A percentile compares a stretch with the other conserved stretches of the same genome.
Evolutionary conservation across 768 basidiomycete genomes (phyloP).

Genomic region (Mycena leptocephala): DNA sequence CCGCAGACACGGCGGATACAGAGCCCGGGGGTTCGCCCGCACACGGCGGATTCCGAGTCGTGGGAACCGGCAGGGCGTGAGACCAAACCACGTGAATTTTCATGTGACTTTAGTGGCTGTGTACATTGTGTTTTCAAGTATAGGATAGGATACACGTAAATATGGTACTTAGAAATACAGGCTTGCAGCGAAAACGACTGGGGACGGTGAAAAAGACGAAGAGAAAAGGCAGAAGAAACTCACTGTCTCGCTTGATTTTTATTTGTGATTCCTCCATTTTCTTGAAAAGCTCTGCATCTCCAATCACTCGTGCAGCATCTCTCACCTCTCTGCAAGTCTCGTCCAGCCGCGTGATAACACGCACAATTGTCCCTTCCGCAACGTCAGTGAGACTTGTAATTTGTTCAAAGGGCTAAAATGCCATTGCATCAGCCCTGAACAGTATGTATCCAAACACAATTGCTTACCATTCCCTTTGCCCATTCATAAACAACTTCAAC

Average conservation of each 20-base stretch:
- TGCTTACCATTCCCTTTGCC: constrained; percentile 96
- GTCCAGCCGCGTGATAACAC: constrained; percentile 95
- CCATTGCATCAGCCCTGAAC: not conserved
- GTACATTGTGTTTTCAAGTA: no score
- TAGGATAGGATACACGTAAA: no score
- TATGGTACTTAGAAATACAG: constrained; percentile 35
- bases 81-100: no score
- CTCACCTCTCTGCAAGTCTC: constrained; percentile 97
- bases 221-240: constrained; percentile 53
- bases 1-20: no score
- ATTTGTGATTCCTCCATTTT: constrained; percentile 98
- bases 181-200: constrained; percentile 36
- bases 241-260: constrained; percentile 96
- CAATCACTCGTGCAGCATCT: constrained; percentile 97
- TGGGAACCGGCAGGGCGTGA: no score
- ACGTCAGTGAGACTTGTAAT: constrained; percentile 95
- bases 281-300: constrained; percentile 95
- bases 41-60: no score
- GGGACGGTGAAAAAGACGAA: not conserved
- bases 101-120: no score
- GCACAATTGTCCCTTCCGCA: constrained; percentile 96
- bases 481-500: constrained; percentile 99
- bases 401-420: constrained; percentile 90
- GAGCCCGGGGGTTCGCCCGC: no score
- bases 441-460: not conserved